phyloP scores from a whole-genome alignment of 805 yeast species.

The Yarrowia deformans region DNA sequence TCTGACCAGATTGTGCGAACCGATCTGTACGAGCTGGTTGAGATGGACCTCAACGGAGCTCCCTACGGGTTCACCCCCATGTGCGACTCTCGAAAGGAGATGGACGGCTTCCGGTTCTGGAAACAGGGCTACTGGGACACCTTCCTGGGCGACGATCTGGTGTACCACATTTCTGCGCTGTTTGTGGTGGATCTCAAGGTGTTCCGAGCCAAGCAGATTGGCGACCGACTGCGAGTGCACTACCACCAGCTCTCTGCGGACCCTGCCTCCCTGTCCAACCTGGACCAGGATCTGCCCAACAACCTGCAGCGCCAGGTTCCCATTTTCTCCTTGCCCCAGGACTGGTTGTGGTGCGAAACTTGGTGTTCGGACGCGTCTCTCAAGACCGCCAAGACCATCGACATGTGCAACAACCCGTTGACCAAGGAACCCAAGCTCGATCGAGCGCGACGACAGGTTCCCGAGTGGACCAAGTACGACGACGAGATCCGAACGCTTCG shows the following conservation, averaged over 20 bases:
- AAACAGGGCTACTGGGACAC: conserved; percentile 88
- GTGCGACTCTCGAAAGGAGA: conserved; percentile 80
- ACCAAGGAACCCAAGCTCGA: conserved; percentile 81
- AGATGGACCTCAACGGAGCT: conserved; percentile 75
- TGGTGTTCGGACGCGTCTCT: conserved; percentile 79
- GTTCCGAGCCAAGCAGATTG: conserved; percentile 73
- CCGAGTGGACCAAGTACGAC: conserved; percentile 79
- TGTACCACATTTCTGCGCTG: conserved; percentile 84
- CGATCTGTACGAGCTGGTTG: conserved; percentile 71
- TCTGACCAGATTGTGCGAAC: conserved; percentile 83
- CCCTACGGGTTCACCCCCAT: conserved; percentile 88
- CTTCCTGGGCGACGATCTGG: conserved; percentile 60
- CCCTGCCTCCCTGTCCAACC: conserved; percentile 76
- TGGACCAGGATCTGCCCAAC: conserved; percentile 95
- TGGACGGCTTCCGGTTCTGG: conserved; percentile 92
- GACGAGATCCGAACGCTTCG: conserved; percentile 54
- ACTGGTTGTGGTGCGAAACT: conserved; percentile 94
- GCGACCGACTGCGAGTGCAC: conserved; percentile 81
- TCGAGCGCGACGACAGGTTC: conserved; percentile 74
- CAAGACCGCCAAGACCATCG: conserved; percentile 74
- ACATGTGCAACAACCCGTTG: conserved; percentile 82
- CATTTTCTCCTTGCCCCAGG: conserved; percentile 76
- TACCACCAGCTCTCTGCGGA: conserved; percentile 84
- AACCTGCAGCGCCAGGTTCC: conserved; percentile 73
- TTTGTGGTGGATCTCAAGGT: conserved; percentile 77